These are phyloP conservation scores for Coccomyxa sp. DNA, from an alignment of 139 green algal genomes.

Conservation along the genomic window DNA sequence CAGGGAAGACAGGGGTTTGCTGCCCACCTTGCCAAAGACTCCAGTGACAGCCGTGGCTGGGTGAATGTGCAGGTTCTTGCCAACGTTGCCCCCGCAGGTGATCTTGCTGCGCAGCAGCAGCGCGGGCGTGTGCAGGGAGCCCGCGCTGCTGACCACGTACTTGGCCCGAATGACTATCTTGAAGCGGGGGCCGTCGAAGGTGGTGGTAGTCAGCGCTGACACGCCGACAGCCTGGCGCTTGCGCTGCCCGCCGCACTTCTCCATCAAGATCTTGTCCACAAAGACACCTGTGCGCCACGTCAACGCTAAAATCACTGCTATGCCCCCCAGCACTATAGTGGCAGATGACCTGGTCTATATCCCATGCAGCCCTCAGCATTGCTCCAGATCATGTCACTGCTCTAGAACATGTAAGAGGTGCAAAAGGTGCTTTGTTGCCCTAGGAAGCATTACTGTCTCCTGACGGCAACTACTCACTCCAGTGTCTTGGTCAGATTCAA, in stretches of 20 bases:
- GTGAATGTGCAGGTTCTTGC: constrained; percentile 52
- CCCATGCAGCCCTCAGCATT: too few species aligned
- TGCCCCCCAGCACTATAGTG: not conserved
- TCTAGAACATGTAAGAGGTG: too few species aligned
- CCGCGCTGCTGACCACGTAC: constrained; percentile 19
- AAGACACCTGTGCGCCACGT: constrained; percentile 16
- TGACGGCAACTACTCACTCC: not conserved
- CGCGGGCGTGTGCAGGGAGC: constrained; percentile 54
- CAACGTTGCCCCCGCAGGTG: constrained; percentile 37
- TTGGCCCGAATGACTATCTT: constrained; percentile 22
- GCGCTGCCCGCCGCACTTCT: not conserved
- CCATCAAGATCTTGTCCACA: constrained; percentile 25
- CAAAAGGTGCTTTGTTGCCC: too few species aligned
- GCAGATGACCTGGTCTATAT: not conserved
- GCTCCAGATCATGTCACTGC: too few species aligned
- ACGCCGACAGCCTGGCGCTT: not conserved
- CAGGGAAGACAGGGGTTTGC: too few species aligned
- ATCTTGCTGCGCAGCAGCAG: constrained; percentile 62
- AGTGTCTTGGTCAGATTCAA: too few species aligned
- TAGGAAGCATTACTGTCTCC: not conserved
- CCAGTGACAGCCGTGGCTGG: constrained; percentile 37
- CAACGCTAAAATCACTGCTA: not conserved
- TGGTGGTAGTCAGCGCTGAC: not conserved
- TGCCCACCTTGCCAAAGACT: constrained; percentile 20
- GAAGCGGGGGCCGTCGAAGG: not conserved